Conservation (phyloP, 805 yeast genomes). For the Wickerhamiella cacticola region DNA sequence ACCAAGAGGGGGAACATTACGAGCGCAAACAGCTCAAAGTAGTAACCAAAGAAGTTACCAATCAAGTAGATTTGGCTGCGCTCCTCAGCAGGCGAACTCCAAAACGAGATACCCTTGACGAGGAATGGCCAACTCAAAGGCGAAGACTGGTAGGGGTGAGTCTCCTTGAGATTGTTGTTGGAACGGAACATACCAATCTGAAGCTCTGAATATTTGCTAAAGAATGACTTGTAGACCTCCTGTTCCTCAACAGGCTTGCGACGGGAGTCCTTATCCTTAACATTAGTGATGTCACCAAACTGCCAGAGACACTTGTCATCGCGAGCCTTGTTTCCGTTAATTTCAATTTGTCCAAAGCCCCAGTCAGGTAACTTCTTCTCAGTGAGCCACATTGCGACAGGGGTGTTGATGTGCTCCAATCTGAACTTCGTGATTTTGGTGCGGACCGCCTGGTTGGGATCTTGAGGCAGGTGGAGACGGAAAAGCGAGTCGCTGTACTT, state of each 20-base stretch:
- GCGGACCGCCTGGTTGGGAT: slow-evolving; percentile 29
- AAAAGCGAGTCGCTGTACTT: slow-evolving; percentile 77
- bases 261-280: slow-evolving; percentile 53
- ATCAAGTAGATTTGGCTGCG: slow-evolving; percentile 74
- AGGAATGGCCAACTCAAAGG: slow-evolving; percentile 90
- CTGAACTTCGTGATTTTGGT: slow-evolving; percentile 79
- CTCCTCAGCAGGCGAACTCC: slow-evolving; percentile 50
- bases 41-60: slow-evolving; percentile 69
- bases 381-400: slow-evolving; percentile 77
- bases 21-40: slow-evolving; percentile 19
- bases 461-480: slow-evolving; percentile 34
- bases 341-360: slow-evolving; percentile 92
- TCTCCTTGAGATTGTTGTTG: slow-evolving; percentile 73
- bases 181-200: slow-evolving; percentile 84
- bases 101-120: slow-evolving; percentile 84
- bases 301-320: slow-evolving; percentile 66
- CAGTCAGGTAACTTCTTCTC: slow-evolving; percentile 79
- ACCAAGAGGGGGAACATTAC: slow-evolving; percentile 52
- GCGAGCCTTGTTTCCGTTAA: slow-evolving; percentile 82
- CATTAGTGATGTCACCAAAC: slow-evolving; percentile 54
- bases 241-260: slow-evolving; percentile 26
- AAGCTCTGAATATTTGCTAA: slow-evolving; percentile 78
- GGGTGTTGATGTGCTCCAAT: slow-evolving; percentile 51
- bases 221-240: slow-evolving; percentile 40
- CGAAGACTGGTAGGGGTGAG: slow-evolving; percentile 90